Percentiles rank a stretch among this genome's conserved stretches.
These are phyloP conservation scores for Vachellia pachyceras DNA, from an alignment of 306 rosid species.

Conservation along the genomic window DNA sequence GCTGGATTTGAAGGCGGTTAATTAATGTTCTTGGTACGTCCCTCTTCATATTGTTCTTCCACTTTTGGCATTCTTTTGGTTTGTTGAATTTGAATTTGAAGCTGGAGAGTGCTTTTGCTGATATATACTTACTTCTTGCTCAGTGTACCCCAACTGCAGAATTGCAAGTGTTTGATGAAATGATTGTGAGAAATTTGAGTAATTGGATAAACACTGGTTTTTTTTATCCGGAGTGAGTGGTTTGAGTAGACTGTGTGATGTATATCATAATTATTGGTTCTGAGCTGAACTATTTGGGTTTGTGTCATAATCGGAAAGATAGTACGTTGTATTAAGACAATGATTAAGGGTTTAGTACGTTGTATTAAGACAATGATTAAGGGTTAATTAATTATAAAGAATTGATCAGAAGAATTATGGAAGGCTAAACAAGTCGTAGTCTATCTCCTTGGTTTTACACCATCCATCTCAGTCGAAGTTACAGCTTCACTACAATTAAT, in stretches of 20 bases:
- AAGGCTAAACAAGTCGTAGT: constrained; percentile 34
- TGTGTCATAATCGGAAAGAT: constrained; percentile 47
- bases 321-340: constrained; percentile 31
- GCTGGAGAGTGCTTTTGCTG: constrained; percentile 7
- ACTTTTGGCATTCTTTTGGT: constrained; percentile 23
- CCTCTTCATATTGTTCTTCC: not conserved
- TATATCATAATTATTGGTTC: constrained; percentile 37
- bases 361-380: constrained; percentile 36
- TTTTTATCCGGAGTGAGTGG: constrained; percentile 37
- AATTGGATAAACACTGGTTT: constrained; percentile 33
- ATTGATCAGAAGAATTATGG: constrained; percentile 31
- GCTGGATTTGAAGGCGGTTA: constrained; percentile 36
- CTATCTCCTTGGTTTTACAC: constrained; percentile 39
- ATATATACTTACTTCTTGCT: not conserved
- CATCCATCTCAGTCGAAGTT: constrained; percentile 21
- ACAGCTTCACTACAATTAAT: not conserved
- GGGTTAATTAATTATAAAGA: constrained; percentile 3
- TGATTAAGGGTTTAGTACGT: constrained; percentile 27
- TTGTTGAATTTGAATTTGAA: not conserved
- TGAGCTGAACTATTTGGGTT: constrained; percentile 15
- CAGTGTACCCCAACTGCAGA: constrained; percentile 21
- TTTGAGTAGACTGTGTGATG: constrained; percentile 26
- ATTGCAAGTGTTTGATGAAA: constrained; percentile 22
- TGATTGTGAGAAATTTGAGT: constrained; percentile 2
- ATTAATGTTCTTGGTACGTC: constrained; percentile 2